Base-by-base conservation (phyloP, 2,329 filamentous ascomycete genomes). In the Trichophyton benhamiae region DNA sequence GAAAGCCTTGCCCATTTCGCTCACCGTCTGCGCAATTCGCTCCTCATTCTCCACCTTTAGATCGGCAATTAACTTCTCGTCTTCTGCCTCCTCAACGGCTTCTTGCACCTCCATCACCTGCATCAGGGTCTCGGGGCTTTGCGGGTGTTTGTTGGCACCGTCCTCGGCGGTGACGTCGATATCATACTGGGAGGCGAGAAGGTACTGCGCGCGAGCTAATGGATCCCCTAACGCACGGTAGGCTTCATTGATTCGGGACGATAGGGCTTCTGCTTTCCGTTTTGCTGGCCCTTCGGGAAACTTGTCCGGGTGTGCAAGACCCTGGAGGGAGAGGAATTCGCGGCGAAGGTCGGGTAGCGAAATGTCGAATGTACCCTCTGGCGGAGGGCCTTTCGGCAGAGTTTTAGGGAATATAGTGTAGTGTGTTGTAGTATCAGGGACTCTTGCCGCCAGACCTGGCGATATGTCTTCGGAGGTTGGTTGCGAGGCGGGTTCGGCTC, bases 341-440 rank as follows among this genome's bases (percentile, higher is more conserved):
- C 83, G 83, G 58, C 89, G 88, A 20, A 97, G 82, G 15, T 82
- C 78, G 62, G 81, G 79, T 11, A 83, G 72, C 72, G 95, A 81
- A 69, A 97, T 83, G 13, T 79, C 75, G 80, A 97, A 99, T 62
- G 85, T 80, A 0, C 91, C 87, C 0, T 70, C 60, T 0, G 92
- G 92, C 0, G 94, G 94, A 0, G 90, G 88, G 1, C 92, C 92
- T 0, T 74, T 60, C 0, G 91, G 83, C 2, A 96, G 81, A 2
- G 91, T 88, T 36, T 82, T 72, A 1, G 91, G 91, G 79, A 99
- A 99, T 76, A 97, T 84, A 61, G 86, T 83, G 81, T 96, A 97
- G 80, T 92, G 84, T 60, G 86, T 89, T 44, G 72, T 74, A 58
- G 74, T 71, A 60, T 76, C 70, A 1, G 73, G 73, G 33, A 69